phyloP scores from a whole-genome alignment of 2,329 filamentous ascomycete species.

The Ascochyta pisi region DNA sequence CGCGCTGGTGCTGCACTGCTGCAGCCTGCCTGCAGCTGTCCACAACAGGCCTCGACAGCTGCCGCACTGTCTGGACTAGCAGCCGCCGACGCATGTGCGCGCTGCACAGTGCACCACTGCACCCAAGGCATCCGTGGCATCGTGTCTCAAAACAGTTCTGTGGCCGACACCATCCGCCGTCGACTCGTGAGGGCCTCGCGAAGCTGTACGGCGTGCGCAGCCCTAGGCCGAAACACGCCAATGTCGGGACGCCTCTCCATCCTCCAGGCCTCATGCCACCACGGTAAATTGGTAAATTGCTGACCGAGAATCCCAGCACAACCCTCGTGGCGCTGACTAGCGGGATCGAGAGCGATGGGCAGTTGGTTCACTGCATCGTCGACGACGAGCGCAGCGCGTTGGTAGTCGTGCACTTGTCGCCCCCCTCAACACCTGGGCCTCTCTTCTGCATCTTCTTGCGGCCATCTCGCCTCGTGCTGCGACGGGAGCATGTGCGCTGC shows the following conservation, averaged over 20 bases:
- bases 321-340: constrained; percentile 10
- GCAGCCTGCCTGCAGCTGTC: background rate
- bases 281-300: constrained; percentile 22
- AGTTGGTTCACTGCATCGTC: constrained; percentile 5
- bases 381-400: background rate
- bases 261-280: constrained; percentile 20
- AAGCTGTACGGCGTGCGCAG: constrained; percentile 20
- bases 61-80: constrained; percentile 20
- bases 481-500: constrained; percentile 38
- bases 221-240: constrained; percentile 30
- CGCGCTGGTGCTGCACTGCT: constrained; percentile 1
- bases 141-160: constrained; percentile 24
- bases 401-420: background rate
- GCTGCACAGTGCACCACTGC: no score
- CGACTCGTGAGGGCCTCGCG: constrained; percentile 26
- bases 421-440: constrained; percentile 1
- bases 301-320: constrained; percentile 16
- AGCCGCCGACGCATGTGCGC: constrained; percentile 27
- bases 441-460: constrained; percentile 10
- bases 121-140: constrained; percentile 15
- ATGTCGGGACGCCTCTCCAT: constrained; percentile 20
- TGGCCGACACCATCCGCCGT: constrained; percentile 22
- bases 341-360: background rate
- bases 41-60: constrained; percentile 5
- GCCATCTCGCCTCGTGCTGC: constrained; percentile 29